phyloP scores from a whole-genome alignment of 768 basidiomycete species.

The Astraeus odoratus region DNA sequence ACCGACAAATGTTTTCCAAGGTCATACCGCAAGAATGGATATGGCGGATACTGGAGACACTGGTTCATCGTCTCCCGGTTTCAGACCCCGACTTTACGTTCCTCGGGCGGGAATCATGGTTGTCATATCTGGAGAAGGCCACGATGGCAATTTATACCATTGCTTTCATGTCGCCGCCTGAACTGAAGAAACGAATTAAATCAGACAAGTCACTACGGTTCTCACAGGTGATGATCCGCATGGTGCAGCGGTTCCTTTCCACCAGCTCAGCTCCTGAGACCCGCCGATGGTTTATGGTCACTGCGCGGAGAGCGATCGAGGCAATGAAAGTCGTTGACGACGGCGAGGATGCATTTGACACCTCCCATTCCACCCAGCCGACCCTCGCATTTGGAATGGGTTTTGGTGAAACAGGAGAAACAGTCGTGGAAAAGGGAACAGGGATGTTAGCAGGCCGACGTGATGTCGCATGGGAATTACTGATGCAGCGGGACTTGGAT shows the following conservation, averaged over 20 bases:
- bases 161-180: constrained; percentile 73
- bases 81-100: constrained; percentile 67
- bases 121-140: constrained; percentile 73
- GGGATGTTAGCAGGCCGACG: constrained; percentile 69
- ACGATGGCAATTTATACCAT: constrained; percentile 83
- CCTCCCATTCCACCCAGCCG: constrained; percentile 48
- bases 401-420: constrained; percentile 68
- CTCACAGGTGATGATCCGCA: constrained; percentile 60
- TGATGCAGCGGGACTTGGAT: constrained; percentile 70
- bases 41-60: constrained; percentile 55
- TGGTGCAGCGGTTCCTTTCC: constrained; percentile 59
- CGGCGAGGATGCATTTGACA: constrained; percentile 67
- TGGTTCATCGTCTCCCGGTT: constrained; percentile 82
- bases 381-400: constrained; percentile 81
- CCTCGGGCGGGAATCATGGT: constrained; percentile 56
- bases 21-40: constrained; percentile 53
- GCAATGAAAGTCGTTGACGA: constrained; percentile 75
- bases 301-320: constrained; percentile 64
- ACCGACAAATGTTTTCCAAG: constrained; percentile 64
- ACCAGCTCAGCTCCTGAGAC: constrained; percentile 40
- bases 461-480: constrained; percentile 62
- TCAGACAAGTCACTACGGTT: constrained; percentile 60
- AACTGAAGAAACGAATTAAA: constrained; percentile 66
- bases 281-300: constrained; percentile 46
- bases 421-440: constrained; percentile 59